Conservation (phyloP, 768 basidiomycete species). For the Amanita jacksonii region DNA sequence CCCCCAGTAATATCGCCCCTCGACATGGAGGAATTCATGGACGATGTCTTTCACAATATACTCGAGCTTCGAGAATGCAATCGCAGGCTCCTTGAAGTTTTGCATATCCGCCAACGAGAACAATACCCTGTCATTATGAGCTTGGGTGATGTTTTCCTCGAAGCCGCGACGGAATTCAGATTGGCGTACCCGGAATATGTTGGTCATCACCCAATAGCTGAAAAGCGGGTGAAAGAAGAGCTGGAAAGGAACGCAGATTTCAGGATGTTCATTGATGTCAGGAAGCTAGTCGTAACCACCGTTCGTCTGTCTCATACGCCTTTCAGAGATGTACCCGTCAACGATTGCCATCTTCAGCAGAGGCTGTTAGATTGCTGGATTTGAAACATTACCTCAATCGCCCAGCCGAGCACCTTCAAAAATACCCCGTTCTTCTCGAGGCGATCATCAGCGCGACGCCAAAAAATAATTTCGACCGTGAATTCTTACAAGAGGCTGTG, state of each 20-base stretch:
- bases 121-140: conserved; percentile 73
- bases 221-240: conserved; percentile 84
- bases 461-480: conserved; percentile 70
- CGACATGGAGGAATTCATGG: conserved; percentile 74
- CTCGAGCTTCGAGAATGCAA: conserved; percentile 81
- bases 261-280: conserved; percentile 77
- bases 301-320: neutral
- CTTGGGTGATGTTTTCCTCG: conserved; percentile 85
- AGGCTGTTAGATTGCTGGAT: conserved; percentile 40
- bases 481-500: conserved; percentile 78
- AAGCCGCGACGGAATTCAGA: conserved; percentile 81
- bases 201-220: conserved; percentile 76
- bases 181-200: conserved; percentile 80
- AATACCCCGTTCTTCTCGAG: conserved; percentile 78
- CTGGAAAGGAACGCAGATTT: conserved; percentile 74
- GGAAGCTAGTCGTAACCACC: conserved; percentile 11
- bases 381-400: conserved; percentile 73
- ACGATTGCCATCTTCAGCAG: conserved; percentile 24
- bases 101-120: conserved; percentile 82
- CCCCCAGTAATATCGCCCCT: conserved; percentile 36
- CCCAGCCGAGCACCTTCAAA: conserved; percentile 74
- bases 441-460: conserved; percentile 80
- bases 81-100: conserved; percentile 70
- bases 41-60: conserved; percentile 85
- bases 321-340: conserved; percentile 33